A percentile compares a stretch with the other conserved stretches of the same genome.
These are phyloP conservation scores for Clathrospora elynae DNA, from an alignment of 2,329 filamentous ascomycete species.

Conservation along the genomic window DNA sequence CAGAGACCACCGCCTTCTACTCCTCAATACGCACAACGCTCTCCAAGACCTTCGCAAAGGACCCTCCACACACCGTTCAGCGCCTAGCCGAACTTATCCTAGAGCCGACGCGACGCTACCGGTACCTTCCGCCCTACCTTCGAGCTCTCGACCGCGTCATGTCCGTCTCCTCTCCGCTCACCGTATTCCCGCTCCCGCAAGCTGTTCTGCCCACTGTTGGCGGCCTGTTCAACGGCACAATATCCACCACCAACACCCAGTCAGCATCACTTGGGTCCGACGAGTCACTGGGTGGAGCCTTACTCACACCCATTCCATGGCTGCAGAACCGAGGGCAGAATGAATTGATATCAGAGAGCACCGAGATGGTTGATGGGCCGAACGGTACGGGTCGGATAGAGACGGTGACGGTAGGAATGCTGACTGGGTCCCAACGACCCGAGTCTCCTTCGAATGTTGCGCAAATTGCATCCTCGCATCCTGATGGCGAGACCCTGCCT, in stretches of 20 bases:
- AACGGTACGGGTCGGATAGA: conserved; percentile 80
- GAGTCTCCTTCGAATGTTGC: conserved; percentile 20
- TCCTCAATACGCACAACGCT: conserved; percentile 58
- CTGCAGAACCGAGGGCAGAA: conserved; percentile 59
- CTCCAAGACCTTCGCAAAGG: conserved; percentile 67
- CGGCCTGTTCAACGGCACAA: conserved; percentile 65
- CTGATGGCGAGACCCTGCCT: conserved; percentile 45
- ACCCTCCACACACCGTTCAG: conserved; percentile 91
- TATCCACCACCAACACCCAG: conserved; percentile 49
- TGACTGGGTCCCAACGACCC: conserved; percentile 20
- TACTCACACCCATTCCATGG: conserved; percentile 95
- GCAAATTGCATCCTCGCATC: conserved; percentile 42
- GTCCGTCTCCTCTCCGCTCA: conserved; percentile 81
- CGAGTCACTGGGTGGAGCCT: conserved; percentile 84
- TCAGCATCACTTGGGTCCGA: conserved; percentile 70
- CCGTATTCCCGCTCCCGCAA: conserved; percentile 80
- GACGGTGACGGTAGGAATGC: conserved; percentile 75
- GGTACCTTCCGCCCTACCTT: conserved; percentile 79
- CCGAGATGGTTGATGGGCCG: conserved; percentile 79
- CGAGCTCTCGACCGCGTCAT: conserved; percentile 90
- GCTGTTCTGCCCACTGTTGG: conserved; percentile 58
- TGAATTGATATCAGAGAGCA: conserved; percentile 73
- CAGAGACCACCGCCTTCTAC: conserved; percentile 41
- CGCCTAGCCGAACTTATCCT: conserved; percentile 86
- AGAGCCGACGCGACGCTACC: conserved; percentile 77